Evolutionary conservation across 2,329 filamentous ascomycete genomes (phyloP).

Genomic region (Microsporum ferrugineum): DNA sequence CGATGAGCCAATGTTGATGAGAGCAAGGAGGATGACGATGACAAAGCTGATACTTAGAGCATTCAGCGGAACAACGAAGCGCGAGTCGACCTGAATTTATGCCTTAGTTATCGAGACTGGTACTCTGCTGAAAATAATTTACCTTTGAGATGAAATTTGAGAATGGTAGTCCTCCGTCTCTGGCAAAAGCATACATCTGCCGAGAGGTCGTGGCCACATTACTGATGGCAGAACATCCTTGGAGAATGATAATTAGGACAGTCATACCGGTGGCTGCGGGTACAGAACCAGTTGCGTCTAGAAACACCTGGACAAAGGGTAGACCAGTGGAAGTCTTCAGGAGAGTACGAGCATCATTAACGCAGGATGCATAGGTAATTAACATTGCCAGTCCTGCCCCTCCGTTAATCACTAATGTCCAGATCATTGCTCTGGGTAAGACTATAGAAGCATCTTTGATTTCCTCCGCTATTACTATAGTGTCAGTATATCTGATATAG

Average conservation of each 20-base stretch:
- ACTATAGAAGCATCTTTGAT: constrained; percentile 26
- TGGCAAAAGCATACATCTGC: constrained; percentile 45
- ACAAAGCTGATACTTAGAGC: constrained; percentile 37
- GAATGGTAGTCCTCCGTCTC: constrained; percentile 33
- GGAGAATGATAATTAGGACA: constrained; percentile 24
- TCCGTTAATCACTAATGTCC: constrained; percentile 26
- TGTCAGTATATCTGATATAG: not conserved
- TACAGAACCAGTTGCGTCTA: constrained; percentile 33
- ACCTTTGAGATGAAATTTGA: constrained; percentile 30
- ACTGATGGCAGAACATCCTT: constrained; percentile 21
- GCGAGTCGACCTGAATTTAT: constrained; percentile 24
- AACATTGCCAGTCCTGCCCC: constrained; percentile 27
- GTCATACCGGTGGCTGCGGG: constrained; percentile 22
- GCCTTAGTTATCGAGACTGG: not conserved
- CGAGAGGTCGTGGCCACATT: constrained; percentile 48
- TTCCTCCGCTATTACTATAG: constrained; percentile 23
- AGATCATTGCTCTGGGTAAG: constrained; percentile 28
- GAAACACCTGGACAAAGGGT: constrained; percentile 34
- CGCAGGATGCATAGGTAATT: constrained; percentile 24
- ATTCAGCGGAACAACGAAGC: constrained; percentile 36
- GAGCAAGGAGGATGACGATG: constrained; percentile 35
- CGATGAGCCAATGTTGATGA: constrained; percentile 44
- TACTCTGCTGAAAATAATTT: constrained; percentile 9
- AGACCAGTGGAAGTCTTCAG: constrained; percentile 25
- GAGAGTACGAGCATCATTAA: constrained; percentile 25